A percentile compares a stretch with the other conserved stretches of the same genome.
Conservation (phyloP, 139 green algal species). For the Tetradesmus obliquus region DNA sequence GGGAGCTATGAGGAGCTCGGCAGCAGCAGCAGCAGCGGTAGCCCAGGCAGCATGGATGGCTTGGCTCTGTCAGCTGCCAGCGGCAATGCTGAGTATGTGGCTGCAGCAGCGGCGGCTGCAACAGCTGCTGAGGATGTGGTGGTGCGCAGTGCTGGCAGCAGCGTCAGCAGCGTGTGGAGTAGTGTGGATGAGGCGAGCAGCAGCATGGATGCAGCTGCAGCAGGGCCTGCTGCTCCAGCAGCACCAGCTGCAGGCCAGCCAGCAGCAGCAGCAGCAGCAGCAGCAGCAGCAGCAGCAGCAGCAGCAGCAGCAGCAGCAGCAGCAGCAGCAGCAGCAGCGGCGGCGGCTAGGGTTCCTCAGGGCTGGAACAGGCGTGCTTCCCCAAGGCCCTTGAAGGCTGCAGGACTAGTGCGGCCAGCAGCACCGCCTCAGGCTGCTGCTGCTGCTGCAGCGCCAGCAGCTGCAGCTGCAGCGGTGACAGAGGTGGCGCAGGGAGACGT, state of each 20-base stretch:
- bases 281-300: neutral
- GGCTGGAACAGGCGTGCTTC: neutral
- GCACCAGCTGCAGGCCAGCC: neutral
- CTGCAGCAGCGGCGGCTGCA: neutral
- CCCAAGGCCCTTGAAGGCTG: neutral
- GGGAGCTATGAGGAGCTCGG: slow-evolving; percentile 40
- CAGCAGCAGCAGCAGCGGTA: neutral
- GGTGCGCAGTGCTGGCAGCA: neutral
- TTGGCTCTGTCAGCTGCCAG: neutral
- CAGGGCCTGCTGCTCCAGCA: neutral
- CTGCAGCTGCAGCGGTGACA: neutral
- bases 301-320: neutral
- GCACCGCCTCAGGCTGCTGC: neutral
- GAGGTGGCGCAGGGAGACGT: neutral
- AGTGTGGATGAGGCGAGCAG: neutral
- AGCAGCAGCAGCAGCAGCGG: neutral
- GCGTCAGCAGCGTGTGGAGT: neutral
- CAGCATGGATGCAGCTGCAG: neutral
- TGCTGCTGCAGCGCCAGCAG: neutral
- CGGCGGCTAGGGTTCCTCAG: neutral
- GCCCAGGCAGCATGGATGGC: neutral
- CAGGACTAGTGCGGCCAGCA: slow-evolving; percentile 3
- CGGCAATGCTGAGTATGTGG: neutral
- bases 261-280: too few relatives aligned
- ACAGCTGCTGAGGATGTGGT: neutral